phyloP scores from a whole-genome alignment of 163 green algal species.

The Scenedesmus sp. region DNA sequence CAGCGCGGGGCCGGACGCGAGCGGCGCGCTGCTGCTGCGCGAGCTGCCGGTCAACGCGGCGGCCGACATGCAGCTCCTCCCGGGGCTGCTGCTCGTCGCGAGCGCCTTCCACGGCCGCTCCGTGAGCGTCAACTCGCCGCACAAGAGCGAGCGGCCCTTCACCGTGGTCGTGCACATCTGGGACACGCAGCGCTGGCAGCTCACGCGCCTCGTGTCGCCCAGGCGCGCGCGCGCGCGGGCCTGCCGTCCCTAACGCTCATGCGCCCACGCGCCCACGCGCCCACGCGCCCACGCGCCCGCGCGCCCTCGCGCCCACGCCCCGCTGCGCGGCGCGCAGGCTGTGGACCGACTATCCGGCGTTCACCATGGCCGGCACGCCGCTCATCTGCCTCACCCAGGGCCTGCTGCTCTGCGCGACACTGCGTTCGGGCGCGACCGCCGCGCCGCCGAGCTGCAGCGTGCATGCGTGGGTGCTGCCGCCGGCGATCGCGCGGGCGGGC shows the following conservation, averaged over 20 bases:
- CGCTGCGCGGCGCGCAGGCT: slow-evolving; percentile 17
- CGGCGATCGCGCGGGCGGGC: background rate
- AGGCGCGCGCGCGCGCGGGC: background rate
- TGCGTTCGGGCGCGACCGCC: background rate
- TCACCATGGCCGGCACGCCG: slow-evolving; percentile 17
- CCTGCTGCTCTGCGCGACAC: slow-evolving; percentile 30
- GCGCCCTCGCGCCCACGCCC: no score
- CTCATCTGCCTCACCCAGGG: slow-evolving; percentile 33
- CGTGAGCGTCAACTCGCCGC: slow-evolving; percentile 27
- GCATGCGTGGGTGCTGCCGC: slow-evolving; percentile 35
- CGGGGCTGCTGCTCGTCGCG: slow-evolving; percentile 34
- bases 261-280: no score
- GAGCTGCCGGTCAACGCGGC: slow-evolving; percentile 44
- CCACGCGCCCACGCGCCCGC: no score
- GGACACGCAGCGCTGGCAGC: slow-evolving; percentile 25
- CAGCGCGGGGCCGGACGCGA: background rate
- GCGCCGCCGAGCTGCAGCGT: slow-evolving; percentile 25
- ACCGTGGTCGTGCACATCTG: slow-evolving; percentile 44
- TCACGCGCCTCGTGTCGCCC: slow-evolving; percentile 37
- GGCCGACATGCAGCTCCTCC: slow-evolving; percentile 33
- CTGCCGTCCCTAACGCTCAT: background rate
- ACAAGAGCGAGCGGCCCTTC: slow-evolving; percentile 33
- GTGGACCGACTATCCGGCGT: slow-evolving; percentile 24
- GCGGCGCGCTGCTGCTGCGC: slow-evolving; percentile 21
- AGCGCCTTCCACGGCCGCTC: slow-evolving; percentile 37